Base-by-base conservation (phyloP, 2,329 filamentous ascomycete genomes). In the Botrytis deweyae region DNA sequence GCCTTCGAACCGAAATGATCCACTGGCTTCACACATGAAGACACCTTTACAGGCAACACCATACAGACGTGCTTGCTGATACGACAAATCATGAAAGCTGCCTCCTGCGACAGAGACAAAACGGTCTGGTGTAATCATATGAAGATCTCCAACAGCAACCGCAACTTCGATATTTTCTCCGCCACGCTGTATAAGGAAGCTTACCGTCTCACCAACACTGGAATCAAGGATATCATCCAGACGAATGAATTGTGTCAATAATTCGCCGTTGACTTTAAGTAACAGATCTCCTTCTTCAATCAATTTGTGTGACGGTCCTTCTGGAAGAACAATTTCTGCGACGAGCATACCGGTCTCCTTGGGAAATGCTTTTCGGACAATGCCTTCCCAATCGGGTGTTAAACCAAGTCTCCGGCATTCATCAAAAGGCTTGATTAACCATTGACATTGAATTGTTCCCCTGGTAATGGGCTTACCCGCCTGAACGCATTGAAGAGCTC, bases 381-480 rank as follows among this genome's bases (percentile, higher is more conserved):
- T 90, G 55, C 93, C 91, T 85, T 99, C 96, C 91, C 94, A 97
- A 70, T 94, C 88, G 0, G 94, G 87, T 2, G 89, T 93, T 75
- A 99, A 86, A 12, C 96, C 96, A 18, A 99, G 86, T 74, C 96
- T 89, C 72, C 95, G 91, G 82, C 96, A 98, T 82, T 99, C 97
- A 79, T 99, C 97, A 79, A 99, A 99, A 0, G 96, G 94, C 83
- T 98, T 98, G 76, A 99, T 88, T 71, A 98, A 88, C 88, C 97
- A 99, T 82, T 99, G 96, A 76, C 94, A 97, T 83, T 99, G 96
- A 68, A 99, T 97, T n/a, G 96, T 97, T 66, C 96, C 96, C 78
- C 96, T 89, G n/a, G 91, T 90, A 70, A 99, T 91, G 3, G 88
- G 88, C 78, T 91, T 88, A 49, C 89, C 91, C 77, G 91, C 87